A percentile compares a stretch with the other conserved stretches of the same genome.
phyloP scores from a whole-genome alignment of 78 protist species.

The Bodo saltans region DNA sequence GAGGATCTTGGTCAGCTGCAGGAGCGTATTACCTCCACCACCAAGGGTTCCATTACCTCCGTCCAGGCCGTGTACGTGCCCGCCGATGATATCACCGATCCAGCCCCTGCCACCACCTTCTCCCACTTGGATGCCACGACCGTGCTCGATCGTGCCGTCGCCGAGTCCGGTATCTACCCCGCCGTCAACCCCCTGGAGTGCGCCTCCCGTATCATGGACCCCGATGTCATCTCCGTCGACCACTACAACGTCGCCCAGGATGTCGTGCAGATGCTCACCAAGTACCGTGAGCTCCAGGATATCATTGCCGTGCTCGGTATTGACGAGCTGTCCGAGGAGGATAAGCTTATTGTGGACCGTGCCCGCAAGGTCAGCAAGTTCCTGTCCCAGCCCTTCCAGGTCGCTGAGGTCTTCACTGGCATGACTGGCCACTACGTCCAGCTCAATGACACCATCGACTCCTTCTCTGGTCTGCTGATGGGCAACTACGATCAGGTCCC shows the following conservation, averaged over 20 bases:
- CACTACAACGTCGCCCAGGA: constrained; percentile 87
- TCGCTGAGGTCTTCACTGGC: constrained; percentile 97
- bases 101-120: constrained; percentile 99
- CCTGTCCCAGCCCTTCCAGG: constrained; percentile 98
- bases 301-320: constrained; percentile 98
- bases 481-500: constrained; percentile 93
- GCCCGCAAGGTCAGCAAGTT: constrained; percentile 95
- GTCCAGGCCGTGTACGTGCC: constrained; percentile 99
- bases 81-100: constrained; percentile 98
- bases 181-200: constrained; percentile 98
- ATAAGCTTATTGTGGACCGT: constrained; percentile 91
- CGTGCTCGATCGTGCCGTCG: constrained; percentile 91
- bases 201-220: constrained; percentile 93
- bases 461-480: constrained; percentile 73
- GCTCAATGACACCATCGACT: constrained; percentile 75
- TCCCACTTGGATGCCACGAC: constrained; percentile 98
- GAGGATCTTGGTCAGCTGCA: constrained; percentile 96
- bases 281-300: constrained; percentile 95
- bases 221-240: constrained; percentile 83
- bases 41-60: constrained; percentile 95
- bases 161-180: constrained; percentile 98
- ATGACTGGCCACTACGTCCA: constrained; percentile 82
- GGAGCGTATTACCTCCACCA: constrained; percentile 98
- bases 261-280: constrained; percentile 87
- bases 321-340: constrained; percentile 95